Evolutionary conservation across 352 stramenopile genomes (phyloP).

Genomic region (Globisporangium emineosum): DNA sequence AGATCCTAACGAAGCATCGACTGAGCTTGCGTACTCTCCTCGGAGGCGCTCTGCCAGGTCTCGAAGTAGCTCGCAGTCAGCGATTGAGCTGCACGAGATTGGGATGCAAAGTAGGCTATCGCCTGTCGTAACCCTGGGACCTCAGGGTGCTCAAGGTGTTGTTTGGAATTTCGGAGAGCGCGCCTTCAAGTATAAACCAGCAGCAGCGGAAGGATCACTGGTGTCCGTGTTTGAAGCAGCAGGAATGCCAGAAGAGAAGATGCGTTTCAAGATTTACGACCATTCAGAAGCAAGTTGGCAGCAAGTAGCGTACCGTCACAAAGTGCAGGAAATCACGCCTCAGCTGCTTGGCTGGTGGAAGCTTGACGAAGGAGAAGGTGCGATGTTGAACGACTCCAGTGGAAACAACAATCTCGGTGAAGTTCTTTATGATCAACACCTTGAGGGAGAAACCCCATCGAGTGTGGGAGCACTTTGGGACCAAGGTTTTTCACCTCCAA

Average conservation of each 20-base stretch:
- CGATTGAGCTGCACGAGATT: not conserved
- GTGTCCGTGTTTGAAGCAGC: constrained; percentile 35
- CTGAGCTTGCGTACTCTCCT: not conserved
- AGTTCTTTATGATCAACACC: not conserved
- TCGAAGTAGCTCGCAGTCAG: constrained; percentile 15
- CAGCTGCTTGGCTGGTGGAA: constrained; percentile 56
- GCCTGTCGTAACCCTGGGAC: constrained; percentile 41
- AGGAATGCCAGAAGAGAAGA: constrained; percentile 21
- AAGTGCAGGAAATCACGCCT: constrained; percentile 52
- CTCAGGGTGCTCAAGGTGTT: constrained; percentile 54
- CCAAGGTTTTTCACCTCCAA: constrained; percentile 19
- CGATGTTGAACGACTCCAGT: constrained; percentile 36
- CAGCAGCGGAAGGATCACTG: constrained; percentile 12
- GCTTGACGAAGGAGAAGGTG: constrained; percentile 47
- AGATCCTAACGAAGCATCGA: not conserved
- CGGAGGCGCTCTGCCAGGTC: constrained; percentile 9
- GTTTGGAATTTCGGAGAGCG: constrained; percentile 73
- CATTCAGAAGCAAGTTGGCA: constrained; percentile 46
- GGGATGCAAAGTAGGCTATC: constrained; percentile 8
- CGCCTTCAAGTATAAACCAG: constrained; percentile 47
- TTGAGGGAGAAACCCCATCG: not conserved
- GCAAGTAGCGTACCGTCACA: constrained; percentile 55
- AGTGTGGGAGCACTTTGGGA: constrained; percentile 11
- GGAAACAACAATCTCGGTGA: constrained; percentile 19
- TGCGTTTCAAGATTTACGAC: constrained; percentile 66